phyloP scores from a whole-genome alignment of 108 stramenopile species.

The Cyclostephanos invisitatus region DNA sequence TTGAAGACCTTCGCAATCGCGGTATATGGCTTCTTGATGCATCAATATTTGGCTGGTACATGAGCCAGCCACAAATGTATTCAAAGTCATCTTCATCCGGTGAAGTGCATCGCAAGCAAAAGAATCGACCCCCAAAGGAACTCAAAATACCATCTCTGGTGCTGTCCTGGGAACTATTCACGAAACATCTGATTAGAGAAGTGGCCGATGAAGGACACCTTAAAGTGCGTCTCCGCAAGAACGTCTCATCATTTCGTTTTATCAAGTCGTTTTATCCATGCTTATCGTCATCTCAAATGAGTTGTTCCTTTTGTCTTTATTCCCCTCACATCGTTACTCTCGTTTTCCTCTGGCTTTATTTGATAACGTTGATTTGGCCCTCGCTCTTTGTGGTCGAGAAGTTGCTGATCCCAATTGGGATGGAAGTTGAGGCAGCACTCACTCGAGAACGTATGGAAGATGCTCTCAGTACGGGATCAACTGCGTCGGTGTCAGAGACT shows the following conservation, averaged over 20 bases:
- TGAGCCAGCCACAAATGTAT: slow-evolving; percentile 31
- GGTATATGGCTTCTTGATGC: slow-evolving; percentile 53
- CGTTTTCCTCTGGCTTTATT: background rate
- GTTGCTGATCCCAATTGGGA: slow-evolving; percentile 41
- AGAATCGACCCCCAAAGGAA: slow-evolving; percentile 42
- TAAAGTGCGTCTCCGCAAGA: slow-evolving; percentile 1
- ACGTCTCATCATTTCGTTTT: background rate
- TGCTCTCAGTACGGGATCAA: slow-evolving; percentile 19
- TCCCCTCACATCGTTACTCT: background rate
- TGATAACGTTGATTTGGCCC: background rate
- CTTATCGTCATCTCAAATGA: background rate
- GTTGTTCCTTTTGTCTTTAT: background rate
- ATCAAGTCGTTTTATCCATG: background rate
- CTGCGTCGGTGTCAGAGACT: slow-evolving; percentile 34
- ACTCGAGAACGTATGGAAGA: slow-evolving; percentile 32
- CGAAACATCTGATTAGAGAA: slow-evolving; percentile 48
- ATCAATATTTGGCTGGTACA: slow-evolving; percentile 54
- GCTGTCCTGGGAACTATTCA: slow-evolving; percentile 46
- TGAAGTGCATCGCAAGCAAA: slow-evolving; percentile 38
- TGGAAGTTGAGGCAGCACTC: slow-evolving; percentile 43
- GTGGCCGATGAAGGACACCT: slow-evolving; percentile 43
- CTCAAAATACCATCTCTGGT: slow-evolving; percentile 33
- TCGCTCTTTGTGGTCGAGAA: background rate
- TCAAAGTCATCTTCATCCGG: slow-evolving; percentile 25
- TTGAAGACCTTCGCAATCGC: slow-evolving; percentile 32